Base-by-base conservation (phyloP, 305 asterid genomes). In the Plantago coronopus region DNA sequence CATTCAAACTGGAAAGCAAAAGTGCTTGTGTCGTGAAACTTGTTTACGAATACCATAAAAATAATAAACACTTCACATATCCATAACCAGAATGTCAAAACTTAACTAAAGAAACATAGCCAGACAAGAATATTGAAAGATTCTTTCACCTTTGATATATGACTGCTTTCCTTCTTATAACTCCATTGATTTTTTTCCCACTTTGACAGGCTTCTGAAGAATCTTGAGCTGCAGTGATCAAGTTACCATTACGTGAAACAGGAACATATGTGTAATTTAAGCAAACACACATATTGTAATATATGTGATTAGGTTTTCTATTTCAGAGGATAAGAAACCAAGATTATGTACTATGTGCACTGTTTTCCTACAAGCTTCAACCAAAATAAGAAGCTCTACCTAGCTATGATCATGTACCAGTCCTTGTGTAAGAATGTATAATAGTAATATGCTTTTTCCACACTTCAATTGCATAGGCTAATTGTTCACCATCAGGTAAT, bases 91-190 rank as follows among this genome's bases (percentile, higher is more conserved):
- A n/a, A n/a, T n/a, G n/a, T 8, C 34, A 27, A 27, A 3, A 27
- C 34, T 27, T 3, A 78, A 47, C 86, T 89, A 16, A 94, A 89
- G 71, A 94, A 89, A 89, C 72, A 86, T 89, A 23, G 94, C 97
- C 34, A 60, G 87, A 48, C 78, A 80, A 8, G 91, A 86, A 19
- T 77, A 76, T 1, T 95, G 89, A 37, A 88, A 22, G 9, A 21
- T 50, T 1, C 11, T 22, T 51, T 23, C 31, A 18, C 3, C 2
- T 34, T 11, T 0, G 2, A 34, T 34, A 34, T 34, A 23, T 53
- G 20, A 56, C 61, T 58, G 18, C 14, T 54, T 46, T 60, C 64
- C 53, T 53, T 1, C 18, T 22, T 65, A 16, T 61, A 17, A 29
- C 11, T 9, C 10, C 6, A 17, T 16, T 47, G n/a, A 57, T 1